Evolutionary conservation across 345 rosid species (phyloP).

Genomic region (Citropsis articulata): DNA sequence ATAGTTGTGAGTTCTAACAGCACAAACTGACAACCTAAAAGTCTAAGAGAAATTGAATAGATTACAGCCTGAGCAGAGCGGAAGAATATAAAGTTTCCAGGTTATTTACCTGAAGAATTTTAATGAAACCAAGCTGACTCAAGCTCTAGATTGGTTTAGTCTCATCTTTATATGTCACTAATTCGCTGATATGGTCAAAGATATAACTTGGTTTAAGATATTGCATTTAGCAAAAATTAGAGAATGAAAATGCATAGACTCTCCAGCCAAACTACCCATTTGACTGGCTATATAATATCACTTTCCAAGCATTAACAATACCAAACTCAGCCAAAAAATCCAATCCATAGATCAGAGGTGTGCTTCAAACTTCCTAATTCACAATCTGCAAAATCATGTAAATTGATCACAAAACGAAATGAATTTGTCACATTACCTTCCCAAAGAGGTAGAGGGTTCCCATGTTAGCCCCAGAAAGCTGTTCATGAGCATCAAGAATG

Average conservation of each 20-base stretch:
- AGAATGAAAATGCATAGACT: neutral
- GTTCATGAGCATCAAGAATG: conserved; percentile 82
- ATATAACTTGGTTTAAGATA: neutral
- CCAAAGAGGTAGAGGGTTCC: conserved; percentile 87
- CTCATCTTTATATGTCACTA: neutral
- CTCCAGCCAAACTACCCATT: neutral
- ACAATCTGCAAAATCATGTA: neutral
- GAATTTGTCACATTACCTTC: conserved; percentile 50
- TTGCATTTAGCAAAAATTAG: neutral
- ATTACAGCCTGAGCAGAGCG: neutral
- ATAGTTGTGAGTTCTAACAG: neutral
- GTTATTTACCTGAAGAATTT: neutral
- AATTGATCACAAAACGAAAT: neutral
- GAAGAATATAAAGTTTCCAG: neutral
- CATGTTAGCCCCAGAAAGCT: conserved; percentile 72
- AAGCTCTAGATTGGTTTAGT: neutral
- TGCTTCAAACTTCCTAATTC: neutral
- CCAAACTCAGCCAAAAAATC: neutral
- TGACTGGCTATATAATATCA: neutral
- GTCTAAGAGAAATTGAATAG: neutral
- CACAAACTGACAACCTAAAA: neutral
- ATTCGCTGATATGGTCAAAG: neutral
- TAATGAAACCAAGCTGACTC: neutral
- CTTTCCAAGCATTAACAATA: neutral
- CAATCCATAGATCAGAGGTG: neutral